phyloP scores from a whole-genome alignment of 768 basidiomycete species.

The Leccinum fibrillosum region DNA sequence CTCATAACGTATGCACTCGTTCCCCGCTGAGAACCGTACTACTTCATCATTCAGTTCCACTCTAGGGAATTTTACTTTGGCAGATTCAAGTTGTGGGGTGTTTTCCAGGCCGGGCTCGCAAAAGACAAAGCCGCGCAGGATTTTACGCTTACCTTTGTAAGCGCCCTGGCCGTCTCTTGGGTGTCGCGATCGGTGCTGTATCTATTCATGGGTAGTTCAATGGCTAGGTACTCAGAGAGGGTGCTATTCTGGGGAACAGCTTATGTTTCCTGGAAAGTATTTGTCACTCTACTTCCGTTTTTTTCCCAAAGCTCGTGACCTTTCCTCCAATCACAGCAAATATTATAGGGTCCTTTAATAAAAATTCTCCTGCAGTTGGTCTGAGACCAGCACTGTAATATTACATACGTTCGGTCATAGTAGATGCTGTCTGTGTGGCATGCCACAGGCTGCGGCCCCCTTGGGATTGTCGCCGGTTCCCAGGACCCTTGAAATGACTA shows the following conservation, averaged over 20 bases:
- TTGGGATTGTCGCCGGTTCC: no score
- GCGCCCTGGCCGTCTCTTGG: constrained; percentile 27
- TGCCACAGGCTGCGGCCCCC: no score
- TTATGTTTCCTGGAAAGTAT: constrained; percentile 22
- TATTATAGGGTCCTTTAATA: no score
- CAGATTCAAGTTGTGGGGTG: constrained; percentile 28
- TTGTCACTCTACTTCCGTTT: background rate
- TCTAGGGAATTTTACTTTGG: constrained; percentile 27
- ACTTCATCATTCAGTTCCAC: background rate
- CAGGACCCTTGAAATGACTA: no score
- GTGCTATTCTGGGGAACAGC: constrained; percentile 28
- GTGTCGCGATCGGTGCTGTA: constrained; percentile 26
- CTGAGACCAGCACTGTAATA: no score
- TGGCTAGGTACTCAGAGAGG: constrained; percentile 26
- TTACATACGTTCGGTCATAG: no score
- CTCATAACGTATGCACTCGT: constrained; percentile 22
- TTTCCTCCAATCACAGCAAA: no score
- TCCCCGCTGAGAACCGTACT: background rate
- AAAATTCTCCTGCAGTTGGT: no score
- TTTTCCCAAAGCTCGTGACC: no score
- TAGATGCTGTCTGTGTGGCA: no score
- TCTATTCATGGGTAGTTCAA: constrained; percentile 29
- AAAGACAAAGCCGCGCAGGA: constrained; percentile 22
- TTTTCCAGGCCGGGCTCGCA: constrained; percentile 30
- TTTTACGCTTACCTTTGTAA: constrained; percentile 31